Conservation (phyloP, 2,329 filamentous ascomycete genomes). For the Ploettnerulaceae sp. region DNA sequence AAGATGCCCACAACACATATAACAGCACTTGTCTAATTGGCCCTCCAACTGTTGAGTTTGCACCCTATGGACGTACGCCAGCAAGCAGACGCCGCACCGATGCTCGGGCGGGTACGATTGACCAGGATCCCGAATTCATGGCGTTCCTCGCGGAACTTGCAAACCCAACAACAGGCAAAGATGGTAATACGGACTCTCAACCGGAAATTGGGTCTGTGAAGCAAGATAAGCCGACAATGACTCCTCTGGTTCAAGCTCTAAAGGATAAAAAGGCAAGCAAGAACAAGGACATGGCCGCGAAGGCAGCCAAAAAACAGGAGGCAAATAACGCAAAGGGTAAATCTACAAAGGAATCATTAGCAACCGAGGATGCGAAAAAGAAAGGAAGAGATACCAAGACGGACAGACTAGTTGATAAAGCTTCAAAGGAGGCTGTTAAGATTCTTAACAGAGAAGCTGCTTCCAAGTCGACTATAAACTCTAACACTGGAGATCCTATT, state of each 20-base stretch:
- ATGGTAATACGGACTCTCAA: conserved; percentile 42
- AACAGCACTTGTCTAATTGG: conserved; percentile 69
- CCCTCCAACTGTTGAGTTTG: conserved; percentile 74
- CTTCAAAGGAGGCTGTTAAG: conserved; percentile 57
- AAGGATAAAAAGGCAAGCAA: conserved; percentile 86
- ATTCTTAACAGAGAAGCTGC: conserved; percentile 57
- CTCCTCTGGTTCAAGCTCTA: conserved; percentile 83
- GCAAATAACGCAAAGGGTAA: conserved; percentile 47
- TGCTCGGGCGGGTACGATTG: conserved; percentile 86
- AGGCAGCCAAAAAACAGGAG: conserved; percentile 48
- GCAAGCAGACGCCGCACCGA: conserved; percentile 71
- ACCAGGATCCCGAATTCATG: conserved; percentile 95
- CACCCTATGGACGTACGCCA: conserved; percentile 79
- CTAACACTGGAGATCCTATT: conserved; percentile 30
- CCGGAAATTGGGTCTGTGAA: conserved; percentile 22
- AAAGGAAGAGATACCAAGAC: conserved; percentile 57
- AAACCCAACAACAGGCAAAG: conserved; percentile 53
- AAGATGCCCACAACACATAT: conserved; percentile 75
- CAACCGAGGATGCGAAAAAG: conserved; percentile 47
- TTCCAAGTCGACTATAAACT: conserved; percentile 38
- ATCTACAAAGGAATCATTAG: conserved; percentile 45
- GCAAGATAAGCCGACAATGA: conserved; percentile 65
- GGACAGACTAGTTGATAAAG: conserved; percentile 59
- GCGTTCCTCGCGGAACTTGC: conserved; percentile 84
- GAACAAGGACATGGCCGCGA: conserved; percentile 50